Conservation (phyloP, 78 protist genomes). For the Chrysochromulina parva region DNA sequence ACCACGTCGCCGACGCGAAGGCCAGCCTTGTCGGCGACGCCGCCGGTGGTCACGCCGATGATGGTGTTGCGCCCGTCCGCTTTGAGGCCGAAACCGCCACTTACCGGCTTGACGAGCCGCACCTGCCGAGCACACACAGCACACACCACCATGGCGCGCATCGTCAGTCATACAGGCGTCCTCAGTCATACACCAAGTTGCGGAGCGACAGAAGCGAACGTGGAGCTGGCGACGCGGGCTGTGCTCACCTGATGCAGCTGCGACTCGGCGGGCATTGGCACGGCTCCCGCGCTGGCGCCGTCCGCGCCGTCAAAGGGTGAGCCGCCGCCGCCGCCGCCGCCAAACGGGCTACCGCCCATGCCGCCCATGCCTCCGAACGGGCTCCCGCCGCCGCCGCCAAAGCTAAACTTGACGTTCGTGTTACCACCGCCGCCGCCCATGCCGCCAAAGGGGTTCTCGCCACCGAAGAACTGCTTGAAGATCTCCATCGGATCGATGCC, state of each 20-base stretch:
- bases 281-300: too few species aligned
- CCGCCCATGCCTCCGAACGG: not conserved
- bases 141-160: too few species aligned
- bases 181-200: too few species aligned
- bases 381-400: not conserved
- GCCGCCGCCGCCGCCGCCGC: not conserved
- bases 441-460: not conserved
- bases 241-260: too few species aligned
- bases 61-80: not conserved
- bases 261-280: too few species aligned
- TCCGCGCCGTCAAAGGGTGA: too few species aligned
- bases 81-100: not conserved
- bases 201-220: too few species aligned
- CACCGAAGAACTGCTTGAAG: conserved; percentile 22
- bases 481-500: not conserved
- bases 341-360: not conserved
- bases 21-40: not conserved
- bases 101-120: not conserved
- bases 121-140: too few species aligned
- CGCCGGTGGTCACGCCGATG: not conserved
- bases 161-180: too few species aligned
- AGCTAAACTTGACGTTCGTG: not conserved
- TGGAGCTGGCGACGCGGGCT: too few species aligned
- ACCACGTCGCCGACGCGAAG: conserved; percentile 2
- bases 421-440: too few species aligned